Evolutionary conservation across 352 stramenopile genomes (phyloP).

Genomic region (Saprolegnia diclina): DNA sequence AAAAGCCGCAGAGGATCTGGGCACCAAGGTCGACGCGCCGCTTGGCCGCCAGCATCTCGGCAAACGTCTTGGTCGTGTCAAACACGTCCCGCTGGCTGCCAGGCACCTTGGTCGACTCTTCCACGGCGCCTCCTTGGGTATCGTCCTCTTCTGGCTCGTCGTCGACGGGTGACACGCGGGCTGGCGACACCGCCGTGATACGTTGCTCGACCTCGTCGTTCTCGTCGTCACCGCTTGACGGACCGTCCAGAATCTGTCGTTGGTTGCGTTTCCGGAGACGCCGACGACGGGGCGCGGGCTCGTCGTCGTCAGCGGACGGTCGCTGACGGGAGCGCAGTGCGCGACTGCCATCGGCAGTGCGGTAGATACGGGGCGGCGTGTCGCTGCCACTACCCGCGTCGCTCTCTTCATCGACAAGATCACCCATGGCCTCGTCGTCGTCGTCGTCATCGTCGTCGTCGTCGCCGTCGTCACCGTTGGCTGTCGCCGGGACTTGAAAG

Average conservation of each 20-base stretch:
- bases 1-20: slow-evolving; percentile 77
- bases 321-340: slow-evolving; percentile 13
- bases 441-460: slow-evolving; percentile 45
- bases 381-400: slow-evolving; percentile 3
- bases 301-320: background rate
- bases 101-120: slow-evolving; percentile 78
- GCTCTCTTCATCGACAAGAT: slow-evolving; percentile 27
- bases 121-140: slow-evolving; percentile 42
- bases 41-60: slow-evolving; percentile 55
- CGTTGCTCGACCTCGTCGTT: slow-evolving; percentile 7
- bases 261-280: slow-evolving; percentile 5
- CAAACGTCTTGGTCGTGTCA: slow-evolving; percentile 56
- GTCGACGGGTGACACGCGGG: background rate
- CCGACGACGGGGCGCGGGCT: background rate
- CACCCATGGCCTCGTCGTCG: slow-evolving; percentile 43
- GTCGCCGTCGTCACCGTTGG: slow-evolving; percentile 31
- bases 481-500: slow-evolving; percentile 54
- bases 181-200: no score
- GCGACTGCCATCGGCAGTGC: slow-evolving; percentile 3
- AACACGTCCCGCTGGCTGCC: slow-evolving; percentile 81
- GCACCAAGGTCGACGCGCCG: slow-evolving; percentile 35
- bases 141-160: slow-evolving; percentile 28
- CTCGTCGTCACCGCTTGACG: slow-evolving; percentile 4
- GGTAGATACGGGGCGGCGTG: slow-evolving; percentile 4
- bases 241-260: background rate